phyloP scores from a whole-genome alignment of 1,139 yeast species.

The Sugiyamaella sp. region DNA sequence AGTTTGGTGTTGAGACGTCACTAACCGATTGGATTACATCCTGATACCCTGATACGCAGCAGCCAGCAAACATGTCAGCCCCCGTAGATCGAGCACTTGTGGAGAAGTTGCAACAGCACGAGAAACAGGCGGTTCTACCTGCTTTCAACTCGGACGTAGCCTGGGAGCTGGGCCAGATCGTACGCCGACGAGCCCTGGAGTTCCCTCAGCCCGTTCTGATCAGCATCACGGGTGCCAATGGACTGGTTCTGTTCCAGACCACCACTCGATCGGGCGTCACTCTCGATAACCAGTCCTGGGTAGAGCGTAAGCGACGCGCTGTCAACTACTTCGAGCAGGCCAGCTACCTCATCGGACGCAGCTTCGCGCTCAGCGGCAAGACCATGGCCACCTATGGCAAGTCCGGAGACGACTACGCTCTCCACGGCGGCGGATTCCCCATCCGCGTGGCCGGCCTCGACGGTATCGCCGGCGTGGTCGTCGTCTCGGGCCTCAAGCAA shows the following conservation, averaged over 20 bases:
- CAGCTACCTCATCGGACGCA: conserved; percentile 57
- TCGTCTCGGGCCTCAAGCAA: conserved; percentile 58
- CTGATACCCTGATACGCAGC: too few relatives aligned
- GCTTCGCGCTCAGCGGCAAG: conserved; percentile 39
- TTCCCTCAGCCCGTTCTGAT: conserved; percentile 49
- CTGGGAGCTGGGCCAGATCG: conserved; percentile 40
- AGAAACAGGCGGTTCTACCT: conserved; percentile 36
- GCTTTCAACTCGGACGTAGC: conserved; percentile 42
- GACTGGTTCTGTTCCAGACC: conserved; percentile 58
- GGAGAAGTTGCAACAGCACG: conserved; percentile 35
- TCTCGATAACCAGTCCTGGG: conserved; percentile 63
- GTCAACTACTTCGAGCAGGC: conserved; percentile 58
- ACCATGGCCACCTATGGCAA: conserved; percentile 45
- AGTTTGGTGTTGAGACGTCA: background rate
- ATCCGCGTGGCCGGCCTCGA: conserved; percentile 50
- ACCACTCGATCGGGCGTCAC: conserved; percentile 50
- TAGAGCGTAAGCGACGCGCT: conserved; percentile 55
- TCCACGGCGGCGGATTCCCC: conserved; percentile 68
- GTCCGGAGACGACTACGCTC: conserved; percentile 53
- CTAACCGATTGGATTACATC: too few relatives aligned
- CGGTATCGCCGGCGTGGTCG: conserved; percentile 56
- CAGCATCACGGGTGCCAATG: conserved; percentile 53
- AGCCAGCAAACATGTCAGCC: background rate
- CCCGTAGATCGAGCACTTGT: conserved; percentile 28
- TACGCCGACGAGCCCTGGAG: conserved; percentile 36